Conservation (phyloP, 495 filamentous ascomycete species). For the Glutinoglossum americanum region DNA sequence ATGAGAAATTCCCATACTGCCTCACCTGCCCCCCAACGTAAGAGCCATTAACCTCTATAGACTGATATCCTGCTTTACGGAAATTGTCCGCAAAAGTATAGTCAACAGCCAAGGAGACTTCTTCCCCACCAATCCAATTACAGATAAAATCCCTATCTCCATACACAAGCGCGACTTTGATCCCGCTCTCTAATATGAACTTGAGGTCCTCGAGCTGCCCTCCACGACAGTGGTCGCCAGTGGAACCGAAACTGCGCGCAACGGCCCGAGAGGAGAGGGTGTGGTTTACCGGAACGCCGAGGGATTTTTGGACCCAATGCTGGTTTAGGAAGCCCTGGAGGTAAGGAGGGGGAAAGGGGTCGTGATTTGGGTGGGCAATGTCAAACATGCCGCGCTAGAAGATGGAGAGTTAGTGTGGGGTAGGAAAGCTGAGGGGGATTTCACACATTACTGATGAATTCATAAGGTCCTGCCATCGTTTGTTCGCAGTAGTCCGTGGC, state of each 20-base stretch:
- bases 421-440: no score
- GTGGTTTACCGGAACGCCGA: slow-evolving; percentile 47
- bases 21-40: no score
- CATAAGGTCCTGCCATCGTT: no score
- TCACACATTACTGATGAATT: slow-evolving; percentile 2
- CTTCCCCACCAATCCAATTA: no score
- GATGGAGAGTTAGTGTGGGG: background rate
- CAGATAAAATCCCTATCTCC: slow-evolving; percentile 39
- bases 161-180: slow-evolving; percentile 50
- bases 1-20: no score
- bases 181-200: slow-evolving; percentile 29
- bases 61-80: no score
- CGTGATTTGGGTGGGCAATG: slow-evolving; percentile 26
- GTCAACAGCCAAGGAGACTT: no score
- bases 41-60: no score
- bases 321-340: slow-evolving; percentile 44
- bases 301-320: slow-evolving; percentile 34
- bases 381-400: slow-evolving; percentile 33
- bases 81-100: no score
- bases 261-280: slow-evolving; percentile 19
- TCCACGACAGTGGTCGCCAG: slow-evolving; percentile 23
- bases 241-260: slow-evolving; percentile 2
- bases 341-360: slow-evolving; percentile 41
- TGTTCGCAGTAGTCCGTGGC: background rate
- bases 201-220: slow-evolving; percentile 28